Percentiles rank a stretch among this genome's conserved stretches.
Conservation (phyloP, 352 stramenopile genomes). For the Globisporangium barbulae region DNA sequence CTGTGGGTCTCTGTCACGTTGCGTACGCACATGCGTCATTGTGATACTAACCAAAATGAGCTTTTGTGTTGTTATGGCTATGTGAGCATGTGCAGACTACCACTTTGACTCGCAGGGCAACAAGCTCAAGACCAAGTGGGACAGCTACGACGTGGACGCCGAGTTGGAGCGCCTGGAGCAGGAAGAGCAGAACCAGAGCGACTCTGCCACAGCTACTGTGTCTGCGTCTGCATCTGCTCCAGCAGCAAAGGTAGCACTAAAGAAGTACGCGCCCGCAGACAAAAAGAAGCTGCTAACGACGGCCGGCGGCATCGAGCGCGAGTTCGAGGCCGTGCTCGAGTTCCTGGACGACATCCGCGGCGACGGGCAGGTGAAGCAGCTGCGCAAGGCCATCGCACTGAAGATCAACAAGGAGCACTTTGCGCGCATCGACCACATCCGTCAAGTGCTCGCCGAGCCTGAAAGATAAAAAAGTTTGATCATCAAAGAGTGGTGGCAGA, state of each 20-base stretch:
- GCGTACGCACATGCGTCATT: neutral
- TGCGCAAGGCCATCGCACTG: constrained; percentile 62
- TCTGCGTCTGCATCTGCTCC: too few species aligned
- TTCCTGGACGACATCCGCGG: constrained; percentile 72
- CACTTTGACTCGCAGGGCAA: constrained; percentile 84
- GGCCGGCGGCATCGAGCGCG: constrained; percentile 57
- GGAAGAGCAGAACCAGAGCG: constrained; percentile 27
- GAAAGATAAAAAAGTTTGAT: neutral
- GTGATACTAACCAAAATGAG: neutral
- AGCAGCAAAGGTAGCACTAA: constrained; percentile 3
- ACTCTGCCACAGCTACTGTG: neutral
- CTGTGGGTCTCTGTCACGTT: constrained; percentile 31
- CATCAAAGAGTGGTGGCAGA: too few species aligned
- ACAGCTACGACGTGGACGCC: constrained; percentile 75
- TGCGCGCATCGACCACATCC: constrained; percentile 59
- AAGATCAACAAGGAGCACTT: constrained; percentile 73
- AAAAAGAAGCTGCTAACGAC: constrained; percentile 42
- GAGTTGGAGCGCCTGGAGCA: constrained; percentile 68
- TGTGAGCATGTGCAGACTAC: constrained; percentile 48
- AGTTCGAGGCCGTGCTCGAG: constrained; percentile 75
- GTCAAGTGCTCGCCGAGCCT: constrained; percentile 14
- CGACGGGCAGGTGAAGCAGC: constrained; percentile 58
- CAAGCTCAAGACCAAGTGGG: constrained; percentile 87
- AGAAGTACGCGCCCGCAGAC: constrained; percentile 19
- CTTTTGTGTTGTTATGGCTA: neutral